These are phyloP conservation scores for fission yeast (Schizosaccharomyces pombe) DNA, from an alignment of 805 yeast genomes.

Conservation along the genomic window DNA sequence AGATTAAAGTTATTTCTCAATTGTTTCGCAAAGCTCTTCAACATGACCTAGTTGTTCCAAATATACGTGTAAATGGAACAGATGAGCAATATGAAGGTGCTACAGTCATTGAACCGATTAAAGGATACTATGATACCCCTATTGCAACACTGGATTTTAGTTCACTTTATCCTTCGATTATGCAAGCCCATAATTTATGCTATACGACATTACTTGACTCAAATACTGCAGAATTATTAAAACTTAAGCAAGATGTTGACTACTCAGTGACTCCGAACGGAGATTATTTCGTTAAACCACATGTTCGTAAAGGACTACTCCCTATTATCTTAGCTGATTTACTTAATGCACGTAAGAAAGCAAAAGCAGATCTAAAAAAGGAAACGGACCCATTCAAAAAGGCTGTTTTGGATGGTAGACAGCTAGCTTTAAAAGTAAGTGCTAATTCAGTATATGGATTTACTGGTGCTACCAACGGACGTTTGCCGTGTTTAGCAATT, in stretches of 20 bases:
- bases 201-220: constrained; percentile 69
- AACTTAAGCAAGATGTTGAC: constrained; percentile 45
- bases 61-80: constrained; percentile 54
- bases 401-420: constrained; percentile 91
- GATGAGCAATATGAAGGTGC: constrained; percentile 98
- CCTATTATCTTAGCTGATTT: constrained; percentile 83
- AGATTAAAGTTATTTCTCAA: constrained; percentile 90
- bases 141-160: constrained; percentile 96
- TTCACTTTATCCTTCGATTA: constrained; percentile 87
- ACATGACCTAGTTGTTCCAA: constrained; percentile 73
- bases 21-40: constrained; percentile 77
- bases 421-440: constrained; percentile 80
- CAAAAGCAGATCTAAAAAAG: constrained; percentile 68
- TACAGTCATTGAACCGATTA: constrained; percentile 84
- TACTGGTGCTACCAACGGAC: constrained; percentile 96
- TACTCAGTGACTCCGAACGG: constrained; percentile 78
- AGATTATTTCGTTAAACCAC: constrained; percentile 58
- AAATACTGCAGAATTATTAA: constrained; percentile 29
- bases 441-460: constrained; percentile 98
- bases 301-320: constrained; percentile 55
- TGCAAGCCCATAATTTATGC: constrained; percentile 97
- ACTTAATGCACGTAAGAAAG: constrained; percentile 74
- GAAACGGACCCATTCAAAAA: constrained; percentile 87
- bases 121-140: constrained; percentile 93
- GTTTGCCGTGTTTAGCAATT: constrained; percentile 84